A percentile compares a stretch with the other conserved stretches of the same genome.
These are phyloP conservation scores for Colletotrichum noveboracense DNA, from an alignment of 2,329 filamentous ascomycete genomes.

Conservation along the genomic window DNA sequence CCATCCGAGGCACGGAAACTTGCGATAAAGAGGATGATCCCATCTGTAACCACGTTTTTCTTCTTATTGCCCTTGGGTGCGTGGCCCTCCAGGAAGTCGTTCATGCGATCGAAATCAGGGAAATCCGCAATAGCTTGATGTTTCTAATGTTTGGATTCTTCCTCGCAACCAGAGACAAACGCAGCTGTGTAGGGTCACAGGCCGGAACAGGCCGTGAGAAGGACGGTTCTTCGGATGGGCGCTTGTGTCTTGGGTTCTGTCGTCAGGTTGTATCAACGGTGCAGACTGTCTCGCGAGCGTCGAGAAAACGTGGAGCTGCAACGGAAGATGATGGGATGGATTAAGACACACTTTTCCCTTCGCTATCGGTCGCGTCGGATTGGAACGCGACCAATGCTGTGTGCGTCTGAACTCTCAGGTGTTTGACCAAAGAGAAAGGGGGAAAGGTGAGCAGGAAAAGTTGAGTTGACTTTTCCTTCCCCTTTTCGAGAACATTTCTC, in stretches of 20 bases:
- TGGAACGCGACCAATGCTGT: not conserved
- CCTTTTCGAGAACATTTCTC: not conserved
- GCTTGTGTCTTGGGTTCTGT: not conserved
- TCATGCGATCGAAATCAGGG: not conserved
- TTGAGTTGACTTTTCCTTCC: not conserved
- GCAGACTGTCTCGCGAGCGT: not conserved
- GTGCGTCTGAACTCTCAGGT: constrained; percentile 4
- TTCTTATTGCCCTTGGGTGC: not conserved
- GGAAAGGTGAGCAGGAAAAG: not conserved
- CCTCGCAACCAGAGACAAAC: not conserved
- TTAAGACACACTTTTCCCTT: not conserved
- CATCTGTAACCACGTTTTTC: not conserved
- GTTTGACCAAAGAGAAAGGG: not conserved
- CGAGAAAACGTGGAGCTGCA: not conserved
- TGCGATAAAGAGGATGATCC: not conserved
- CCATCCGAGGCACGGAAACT: not conserved
- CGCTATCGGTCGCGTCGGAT: not conserved
- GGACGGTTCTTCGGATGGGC: not conserved
- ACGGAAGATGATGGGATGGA: not conserved
- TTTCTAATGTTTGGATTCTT: not conserved
- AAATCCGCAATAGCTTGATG: not conserved
- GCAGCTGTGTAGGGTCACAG: not conserved
- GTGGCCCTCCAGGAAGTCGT: not conserved
- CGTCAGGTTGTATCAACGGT: not conserved
- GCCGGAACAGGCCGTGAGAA: not conserved